Percentiles rank a stretch among this genome's conserved stretches.
Evolutionary conservation across 2,329 filamentous ascomycete genomes (phyloP).

Genomic region (Diaporthe sp.): DNA sequence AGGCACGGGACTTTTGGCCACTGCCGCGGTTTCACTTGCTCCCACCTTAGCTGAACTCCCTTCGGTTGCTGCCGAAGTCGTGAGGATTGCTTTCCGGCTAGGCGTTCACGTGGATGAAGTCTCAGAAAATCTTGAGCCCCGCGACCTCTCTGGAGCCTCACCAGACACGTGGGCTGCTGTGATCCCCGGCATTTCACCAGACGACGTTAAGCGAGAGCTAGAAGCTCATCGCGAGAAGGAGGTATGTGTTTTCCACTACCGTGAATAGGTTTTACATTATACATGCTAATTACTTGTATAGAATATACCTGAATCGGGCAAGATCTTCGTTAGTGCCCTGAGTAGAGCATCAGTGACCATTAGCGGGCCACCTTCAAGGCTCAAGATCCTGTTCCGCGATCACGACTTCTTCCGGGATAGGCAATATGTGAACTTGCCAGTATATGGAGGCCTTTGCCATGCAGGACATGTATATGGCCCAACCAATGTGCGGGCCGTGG

Average conservation of each 20-base stretch:
- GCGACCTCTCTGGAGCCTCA: slow-evolving; percentile 39
- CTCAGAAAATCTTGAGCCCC: slow-evolving; percentile 58
- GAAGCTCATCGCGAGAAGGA: slow-evolving; percentile 50
- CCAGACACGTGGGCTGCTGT: slow-evolving; percentile 59
- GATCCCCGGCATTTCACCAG: slow-evolving; percentile 50
- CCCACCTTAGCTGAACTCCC: slow-evolving; percentile 55
- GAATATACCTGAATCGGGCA: slow-evolving; percentile 48
- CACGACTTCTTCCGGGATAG: slow-evolving; percentile 50
- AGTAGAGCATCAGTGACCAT: slow-evolving; percentile 53
- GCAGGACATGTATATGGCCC: not conserved
- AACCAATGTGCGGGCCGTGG: not conserved
- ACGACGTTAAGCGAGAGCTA: slow-evolving; percentile 55
- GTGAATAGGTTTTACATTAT: not conserved
- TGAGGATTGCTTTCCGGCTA: slow-evolving; percentile 61
- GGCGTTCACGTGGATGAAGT: slow-evolving; percentile 59
- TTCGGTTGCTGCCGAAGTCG: slow-evolving; percentile 55
- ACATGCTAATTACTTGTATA: not conserved
- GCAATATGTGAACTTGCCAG: slow-evolving; percentile 51
- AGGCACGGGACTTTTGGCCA: slow-evolving; percentile 60
- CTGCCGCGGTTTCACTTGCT: slow-evolving; percentile 58
- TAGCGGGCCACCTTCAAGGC: slow-evolving; percentile 62
- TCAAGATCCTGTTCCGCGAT: slow-evolving; percentile 48
- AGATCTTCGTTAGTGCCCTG: slow-evolving; percentile 58
- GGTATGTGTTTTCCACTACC: slow-evolving; percentile 11
- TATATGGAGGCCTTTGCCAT: slow-evolving; percentile 5